Base-by-base conservation (phyloP, 2,329 filamentous ascomycete genomes). In the Dendrostoma leiphaemia region DNA sequence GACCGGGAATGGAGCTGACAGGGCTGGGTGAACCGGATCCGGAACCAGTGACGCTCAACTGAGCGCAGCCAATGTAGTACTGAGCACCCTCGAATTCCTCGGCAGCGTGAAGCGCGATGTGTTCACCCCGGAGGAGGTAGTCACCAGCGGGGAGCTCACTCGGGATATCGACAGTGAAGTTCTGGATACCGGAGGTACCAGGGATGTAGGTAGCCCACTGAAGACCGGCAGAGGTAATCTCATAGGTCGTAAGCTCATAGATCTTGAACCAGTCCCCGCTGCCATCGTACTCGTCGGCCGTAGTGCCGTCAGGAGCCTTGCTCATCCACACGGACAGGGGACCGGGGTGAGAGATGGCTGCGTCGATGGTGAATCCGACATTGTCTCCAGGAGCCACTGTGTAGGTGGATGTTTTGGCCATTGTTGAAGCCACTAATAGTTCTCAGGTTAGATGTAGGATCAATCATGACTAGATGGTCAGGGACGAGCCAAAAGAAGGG, bases 51-150 rank as follows among this genome's bases (percentile, higher is more conserved):
- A 68, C 60, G 13, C 59, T 59, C 19, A 70, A 61, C 59, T 73
- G 70, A 5, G 68, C 69, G 56, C 70, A 73, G 54, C 65, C 64
- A 52, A 69, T 68, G 58, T 72, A 73, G 63, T 71, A 72, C 60
- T 73, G 70, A 6, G 71, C 70, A 43, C 62, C 64, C 17, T 65
- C 64, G 21, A 62, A 56, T 34, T 46, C 45, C 26, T 65, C 63
- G 13, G 71, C 71, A 9, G 62, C 64, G 62, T 75, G 72, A 10
- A 75, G 66, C 7, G 68, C 72, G 26, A 74, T 62, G 37, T 72
- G 62, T 63, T 75, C 72, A 32, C 70, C 71, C 15, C 72, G 69
- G 63, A 75, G 66, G 29, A 74, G 69, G 61, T 75, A 75, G 43
- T 74, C 66, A 49, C 72, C 72, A 57, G 66, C 58, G 8, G 67